Conservation (phyloP, 352 stramenopile species). For the Phytophthora meadii region DNA sequence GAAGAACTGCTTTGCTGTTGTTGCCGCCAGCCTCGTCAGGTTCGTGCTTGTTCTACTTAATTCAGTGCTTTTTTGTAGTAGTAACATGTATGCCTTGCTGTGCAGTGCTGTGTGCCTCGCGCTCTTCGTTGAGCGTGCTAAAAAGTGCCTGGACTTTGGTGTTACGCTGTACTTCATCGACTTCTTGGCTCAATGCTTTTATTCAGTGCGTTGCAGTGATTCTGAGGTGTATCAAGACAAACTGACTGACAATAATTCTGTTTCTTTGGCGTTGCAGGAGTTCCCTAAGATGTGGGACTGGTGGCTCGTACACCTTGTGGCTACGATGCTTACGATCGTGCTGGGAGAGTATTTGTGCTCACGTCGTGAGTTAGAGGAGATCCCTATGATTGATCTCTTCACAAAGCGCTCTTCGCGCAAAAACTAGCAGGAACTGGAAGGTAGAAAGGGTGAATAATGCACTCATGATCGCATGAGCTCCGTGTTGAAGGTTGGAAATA, state of each 20-base stretch:
- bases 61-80: neutral
- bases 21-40: slow-evolving; percentile 63
- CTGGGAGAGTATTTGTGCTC: slow-evolving; percentile 90
- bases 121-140: slow-evolving; percentile 88
- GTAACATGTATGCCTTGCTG: slow-evolving; percentile 8
- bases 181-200: slow-evolving; percentile 82
- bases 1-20: slow-evolving; percentile 82
- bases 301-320: slow-evolving; percentile 84
- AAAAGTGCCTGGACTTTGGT: slow-evolving; percentile 93
- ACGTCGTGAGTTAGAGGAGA: slow-evolving; percentile 87
- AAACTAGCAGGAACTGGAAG: slow-evolving; percentile 23
- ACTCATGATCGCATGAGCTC: slow-evolving; percentile 7
- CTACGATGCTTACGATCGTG: slow-evolving; percentile 78
- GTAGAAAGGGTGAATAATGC: slow-evolving; percentile 11
- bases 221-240: neutral
- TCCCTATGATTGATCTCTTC: slow-evolving; percentile 90
- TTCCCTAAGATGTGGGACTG: slow-evolving; percentile 89
- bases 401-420: slow-evolving; percentile 63
- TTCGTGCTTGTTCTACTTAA: slow-evolving; percentile 2
- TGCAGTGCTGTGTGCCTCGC: slow-evolving; percentile 73
- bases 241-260: slow-evolving; percentile 5
- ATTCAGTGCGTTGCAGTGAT: slow-evolving; percentile 57
- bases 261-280: slow-evolving; percentile 44
- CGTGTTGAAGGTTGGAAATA: slow-evolving; percentile 12
- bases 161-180: slow-evolving; percentile 91